These are phyloP conservation scores for Pythium rhizo-oryzae DNA, from an alignment of 352 stramenopile species.

Conservation along the genomic window DNA sequence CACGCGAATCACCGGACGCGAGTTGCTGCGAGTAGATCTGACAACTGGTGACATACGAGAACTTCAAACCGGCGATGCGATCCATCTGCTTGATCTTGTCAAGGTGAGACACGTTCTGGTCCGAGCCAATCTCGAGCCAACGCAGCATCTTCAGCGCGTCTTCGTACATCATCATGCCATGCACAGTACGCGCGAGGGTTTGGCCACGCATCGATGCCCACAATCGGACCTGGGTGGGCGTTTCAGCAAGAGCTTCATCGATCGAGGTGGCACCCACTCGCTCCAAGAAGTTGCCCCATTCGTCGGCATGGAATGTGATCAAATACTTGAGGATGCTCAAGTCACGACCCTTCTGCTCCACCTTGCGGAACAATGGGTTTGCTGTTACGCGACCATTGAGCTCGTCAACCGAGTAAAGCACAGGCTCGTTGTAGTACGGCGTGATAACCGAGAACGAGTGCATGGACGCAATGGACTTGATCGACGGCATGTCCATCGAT, in stretches of 20 bases:
- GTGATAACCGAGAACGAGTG: constrained; percentile 89
- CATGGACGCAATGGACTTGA: constrained; percentile 85
- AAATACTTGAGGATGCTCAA: constrained; percentile 90
- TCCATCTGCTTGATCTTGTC: constrained; percentile 92
- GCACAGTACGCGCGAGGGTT: constrained; percentile 84
- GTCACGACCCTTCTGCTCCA: constrained; percentile 82
- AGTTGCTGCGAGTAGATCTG: constrained; percentile 89
- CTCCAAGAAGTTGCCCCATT: constrained; percentile 90
- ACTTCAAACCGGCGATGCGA: constrained; percentile 85
- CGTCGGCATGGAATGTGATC: constrained; percentile 86
- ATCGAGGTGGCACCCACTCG: constrained; percentile 75
- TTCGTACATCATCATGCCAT: constrained; percentile 92
- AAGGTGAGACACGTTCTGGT: constrained; percentile 81
- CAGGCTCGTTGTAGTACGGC: constrained; percentile 90
- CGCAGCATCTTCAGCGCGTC: constrained; percentile 89
- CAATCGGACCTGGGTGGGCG: constrained; percentile 79
- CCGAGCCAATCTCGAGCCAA: constrained; percentile 88
- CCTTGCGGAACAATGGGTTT: constrained; percentile 86
- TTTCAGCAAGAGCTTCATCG: constrained; percentile 80
- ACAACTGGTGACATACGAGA: constrained; percentile 90
- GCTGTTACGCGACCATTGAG: constrained; percentile 80
- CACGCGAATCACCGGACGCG: constrained; percentile 62
- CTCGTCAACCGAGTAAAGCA: constrained; percentile 85
- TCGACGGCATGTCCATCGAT: constrained; percentile 87
- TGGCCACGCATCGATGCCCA: constrained; percentile 89